Base-by-base conservation (phyloP, 805 yeast species). In the Torulaspora indica region DNA sequence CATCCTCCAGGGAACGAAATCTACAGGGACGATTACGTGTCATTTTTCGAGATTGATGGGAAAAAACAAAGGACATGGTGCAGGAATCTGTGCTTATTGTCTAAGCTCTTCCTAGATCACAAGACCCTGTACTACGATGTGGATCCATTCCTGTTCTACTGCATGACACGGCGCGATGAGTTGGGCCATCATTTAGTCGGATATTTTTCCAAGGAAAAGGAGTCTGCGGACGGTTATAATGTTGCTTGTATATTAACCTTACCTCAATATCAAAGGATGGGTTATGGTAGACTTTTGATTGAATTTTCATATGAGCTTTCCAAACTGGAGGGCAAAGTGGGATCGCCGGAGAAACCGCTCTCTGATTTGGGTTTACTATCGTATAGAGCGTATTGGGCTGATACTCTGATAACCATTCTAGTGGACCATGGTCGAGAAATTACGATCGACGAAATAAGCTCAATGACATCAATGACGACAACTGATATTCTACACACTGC, bases 1-100 rank as follows among this genome's bases (percentile, higher is more conserved):
- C 98, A 91, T 59, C 99, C 99, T 1, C 99, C 99, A 0, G 99
- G 99, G 0, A 93, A 93, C 68, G 98, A 93, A 60, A 90, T 93
- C 17, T 93, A 93, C 64, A 73, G 98, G 39, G 98, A 93, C 64
- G 90, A 84, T 39, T 79, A 82, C 55, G 91, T 93, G 31, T 86
- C 96, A 13, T 93, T 93, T 62, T 93, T 91, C 74, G 99, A 93
- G 63, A 90, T 93, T 50, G 99, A 93, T 66, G 99, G 99, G 8
- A 73, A 96, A 46, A 85, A 85, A 54, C 98, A 93, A 68, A 74
- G 98, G 52, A 85, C 96, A 0, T 93, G 98, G 97, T 93, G 99
- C 66, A 78, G 98, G 51, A 93, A 93, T 63, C 72, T 93, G 46
- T 93, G 98, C 72, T 70, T 93, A 45, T 67, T 93, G n/a, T 81